Evolutionary conservation across 495 filamentous ascomycete genomes (phyloP), one percentile per base, ranked within the genome.

Genomic region (Entonaema liquescens): DNA sequence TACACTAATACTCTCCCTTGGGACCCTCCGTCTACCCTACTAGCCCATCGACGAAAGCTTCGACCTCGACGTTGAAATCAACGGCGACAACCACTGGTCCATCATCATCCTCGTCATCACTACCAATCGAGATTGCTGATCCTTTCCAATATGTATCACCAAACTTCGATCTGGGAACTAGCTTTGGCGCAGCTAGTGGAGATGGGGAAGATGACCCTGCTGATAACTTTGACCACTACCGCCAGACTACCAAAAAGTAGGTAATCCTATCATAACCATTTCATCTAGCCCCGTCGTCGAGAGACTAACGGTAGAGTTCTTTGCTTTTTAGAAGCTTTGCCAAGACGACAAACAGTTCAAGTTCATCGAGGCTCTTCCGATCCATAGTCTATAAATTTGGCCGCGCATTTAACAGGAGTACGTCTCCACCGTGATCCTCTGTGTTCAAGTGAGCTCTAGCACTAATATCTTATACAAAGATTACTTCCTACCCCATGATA

Each of bases 361-460:
- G 64, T 40, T 72, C 70, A 53, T 72, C 70, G 36, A 67, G 70
- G 54, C 67, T 72, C 60, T 72, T 72, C 26, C 70, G 70, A 36
- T 72, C 70, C 9, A 64, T 72, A 67, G 70, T 72, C 13, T 68
- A 72, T 60, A 72, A 68, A 60, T 72, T 72, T 59, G 70, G 70
- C 49, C 70, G 70, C 44, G 59, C 70, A 9, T 72, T 72, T 42
- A 67, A 72, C 19, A 64, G 59, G 56, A 72, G 70, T 72, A 62
- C 35, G 64, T 68, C 17, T 40, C 33, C 44, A 5, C n/a, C 17
- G 62, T 65, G 42, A 57, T 42, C 11, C 59, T 50, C 15, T 12
- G 21, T 17, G 23, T 8, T 49, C 5, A n/a, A 60, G 19, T 9
- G 31, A 57, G 38, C 64, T 38, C 61, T 58, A 40, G 23, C 59